Conservation (phyloP, 176 grass and related monocot species). For the Rhynchospora breviuscula region DNA sequence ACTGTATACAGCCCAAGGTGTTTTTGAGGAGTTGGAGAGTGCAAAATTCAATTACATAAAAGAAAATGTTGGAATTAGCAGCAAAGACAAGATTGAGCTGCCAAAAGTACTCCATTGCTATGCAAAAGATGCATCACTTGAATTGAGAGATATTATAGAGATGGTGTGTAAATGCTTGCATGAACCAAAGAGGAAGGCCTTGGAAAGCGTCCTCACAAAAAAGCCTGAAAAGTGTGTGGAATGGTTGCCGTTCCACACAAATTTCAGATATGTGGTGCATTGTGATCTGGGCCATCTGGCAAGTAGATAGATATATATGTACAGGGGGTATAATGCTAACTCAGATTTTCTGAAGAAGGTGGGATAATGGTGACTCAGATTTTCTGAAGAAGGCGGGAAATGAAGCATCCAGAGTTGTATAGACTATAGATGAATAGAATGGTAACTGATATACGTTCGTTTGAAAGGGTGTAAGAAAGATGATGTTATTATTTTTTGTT, state of each 20-base stretch:
- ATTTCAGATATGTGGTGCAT: conserved; percentile 73
- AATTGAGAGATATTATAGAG: conserved; percentile 43
- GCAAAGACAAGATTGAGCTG: conserved; percentile 48
- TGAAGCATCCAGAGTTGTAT: not conserved
- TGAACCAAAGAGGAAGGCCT: conserved; percentile 42
- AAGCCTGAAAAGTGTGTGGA: conserved; percentile 66
- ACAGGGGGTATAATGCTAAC: not conserved
- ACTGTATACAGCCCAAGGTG: conserved; percentile 57
- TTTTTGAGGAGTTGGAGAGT: conserved; percentile 54
- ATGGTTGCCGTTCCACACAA: conserved; percentile 67
- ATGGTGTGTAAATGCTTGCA: conserved; percentile 61
- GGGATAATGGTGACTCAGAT: conserved; percentile 24
- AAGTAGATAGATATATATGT: conserved; percentile 21
- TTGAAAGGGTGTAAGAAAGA: conserved; percentile 24
- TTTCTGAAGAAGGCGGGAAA: not conserved
- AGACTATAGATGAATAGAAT: not conserved
- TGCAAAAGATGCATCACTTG: conserved; percentile 66
- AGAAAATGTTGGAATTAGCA: conserved; percentile 44
- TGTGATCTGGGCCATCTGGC: conserved; percentile 71
- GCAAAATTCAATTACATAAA: conserved; percentile 56
- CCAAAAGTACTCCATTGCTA: conserved; percentile 73
- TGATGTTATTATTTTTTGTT: not conserved
- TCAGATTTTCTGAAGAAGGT: not conserved
- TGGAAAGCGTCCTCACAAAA: conserved; percentile 46
- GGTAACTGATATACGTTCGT: not conserved